Conservation (phyloP, 306 rosid species). For the Ormosia semicastrata region DNA sequence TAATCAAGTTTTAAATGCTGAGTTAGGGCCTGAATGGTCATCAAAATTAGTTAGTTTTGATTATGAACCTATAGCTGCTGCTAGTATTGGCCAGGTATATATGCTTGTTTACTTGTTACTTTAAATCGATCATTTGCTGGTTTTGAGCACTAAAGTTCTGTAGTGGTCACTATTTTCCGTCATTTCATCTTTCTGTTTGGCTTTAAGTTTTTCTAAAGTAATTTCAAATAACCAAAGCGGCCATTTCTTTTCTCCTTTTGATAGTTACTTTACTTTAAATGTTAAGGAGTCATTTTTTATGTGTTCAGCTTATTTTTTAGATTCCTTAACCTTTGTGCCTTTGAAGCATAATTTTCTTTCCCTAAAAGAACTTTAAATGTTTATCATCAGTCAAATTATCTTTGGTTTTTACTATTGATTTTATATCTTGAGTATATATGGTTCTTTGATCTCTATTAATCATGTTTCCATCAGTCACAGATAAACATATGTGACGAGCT, state of each 20-base stretch:
- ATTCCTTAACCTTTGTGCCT: neutral
- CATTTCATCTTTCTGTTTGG: slow-evolving; percentile 2
- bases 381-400: neutral
- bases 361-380: neutral
- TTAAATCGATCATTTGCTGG: neutral
- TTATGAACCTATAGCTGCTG: slow-evolving; percentile 93
- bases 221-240: neutral
- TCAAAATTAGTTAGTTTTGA: slow-evolving; percentile 75
- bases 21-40: slow-evolving; percentile 82
- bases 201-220: neutral
- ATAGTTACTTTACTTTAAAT: slow-evolving; percentile 3
- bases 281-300: neutral
- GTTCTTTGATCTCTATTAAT: neutral
- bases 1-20: slow-evolving; percentile 80
- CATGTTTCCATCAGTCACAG: neutral
- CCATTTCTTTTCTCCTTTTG: neutral
- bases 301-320: neutral
- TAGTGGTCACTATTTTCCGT: neutral
- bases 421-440: neutral
- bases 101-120: neutral
- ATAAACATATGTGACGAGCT: neutral
- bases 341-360: neutral
- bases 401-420: slow-evolving; percentile 6
- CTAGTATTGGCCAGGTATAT: slow-evolving; percentile 95
- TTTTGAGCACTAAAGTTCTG: neutral